Evolutionary conservation across 768 basidiomycete genomes (phyloP), one percentile per base, ranked within the genome.

Genomic region (Tricholoma furcatifolium): DNA sequence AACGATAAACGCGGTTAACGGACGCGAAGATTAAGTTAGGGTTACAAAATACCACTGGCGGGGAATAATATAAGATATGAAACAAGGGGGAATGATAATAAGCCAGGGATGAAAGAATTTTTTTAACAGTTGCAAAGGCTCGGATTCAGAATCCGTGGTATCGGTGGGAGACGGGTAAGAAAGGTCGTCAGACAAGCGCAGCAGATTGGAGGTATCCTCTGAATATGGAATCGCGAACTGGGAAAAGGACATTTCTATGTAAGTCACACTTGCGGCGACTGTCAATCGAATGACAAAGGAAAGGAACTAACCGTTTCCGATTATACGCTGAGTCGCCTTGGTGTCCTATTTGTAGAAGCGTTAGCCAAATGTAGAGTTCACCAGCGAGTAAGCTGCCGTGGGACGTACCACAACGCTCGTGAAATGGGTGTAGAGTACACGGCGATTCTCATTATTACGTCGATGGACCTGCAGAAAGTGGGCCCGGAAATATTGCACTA

Each of bases 381-480:
- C 48, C 32, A 12, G 44, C 24, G 58, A 45, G 30, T 17, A 6
- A 15, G 32, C 18, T 57, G 3, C 51, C 7, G 46, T 32, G 43
- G 21, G 24, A 67, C 77, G 49, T 67, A 90, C 89, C 50, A 89
- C 87, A 20, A 88, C 89, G 59, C 82, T 91, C 7, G 89, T 92
- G 62, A 91, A 75, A 65, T 91, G 91, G 3, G 84, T 85, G 63
- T 90, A 93, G 2, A 93, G 70, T n/a, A 88, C 87, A 46, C 90
- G 81, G 38, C 83, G 79, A 60, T 87, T 86, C 60, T 90, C 84
- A 58, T 91, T 90, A 54, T 89, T 92, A 57, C 80, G 79, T 60
- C 84, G 74, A 65, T 91, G 89, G 15, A 88, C 85, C 67, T 93
- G 89, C 54, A 89, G 71, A 71, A 93, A 93, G 61, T 93, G 91